Evolutionary conservation across 257 asterid species (phyloP).

Genomic region (Lycium ferocissimum): DNA sequence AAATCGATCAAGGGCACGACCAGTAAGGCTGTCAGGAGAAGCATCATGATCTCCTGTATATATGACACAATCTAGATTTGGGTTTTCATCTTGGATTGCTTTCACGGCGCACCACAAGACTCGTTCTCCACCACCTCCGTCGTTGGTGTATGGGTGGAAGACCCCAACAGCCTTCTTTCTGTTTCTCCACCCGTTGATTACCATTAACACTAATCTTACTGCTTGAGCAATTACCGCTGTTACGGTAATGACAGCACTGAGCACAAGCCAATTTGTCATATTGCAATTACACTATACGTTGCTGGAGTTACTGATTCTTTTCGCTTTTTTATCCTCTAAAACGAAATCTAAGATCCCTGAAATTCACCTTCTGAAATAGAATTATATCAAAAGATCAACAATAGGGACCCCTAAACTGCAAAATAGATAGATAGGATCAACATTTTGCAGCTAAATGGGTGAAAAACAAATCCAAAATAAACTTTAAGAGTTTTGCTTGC

Average conservation of each 20-base stretch:
- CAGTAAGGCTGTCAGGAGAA: slow-evolving; percentile 67
- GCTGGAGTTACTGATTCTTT: neutral
- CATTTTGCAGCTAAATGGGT: neutral
- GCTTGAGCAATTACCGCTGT: slow-evolving; percentile 27
- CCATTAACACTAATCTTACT: slow-evolving; percentile 28
- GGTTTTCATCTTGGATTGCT: slow-evolving; percentile 82
- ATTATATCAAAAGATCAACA: neutral
- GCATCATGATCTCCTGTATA: slow-evolving; percentile 92
- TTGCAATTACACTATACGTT: neutral
- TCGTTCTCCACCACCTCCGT: slow-evolving; percentile 99
- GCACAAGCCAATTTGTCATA: neutral
- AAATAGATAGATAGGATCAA: too few relatives aligned
- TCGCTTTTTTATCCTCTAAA: neutral
- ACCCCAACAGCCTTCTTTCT: slow-evolving; percentile 65
- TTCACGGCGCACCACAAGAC: slow-evolving; percentile 97
- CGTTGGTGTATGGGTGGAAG: slow-evolving; percentile 94
- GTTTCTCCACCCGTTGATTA: slow-evolving; percentile 47
- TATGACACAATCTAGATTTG: slow-evolving; percentile 77
- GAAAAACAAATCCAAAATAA: neutral
- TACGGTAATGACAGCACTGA: neutral
- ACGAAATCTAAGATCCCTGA: neutral
- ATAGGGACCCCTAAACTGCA: neutral
- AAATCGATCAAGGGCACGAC: slow-evolving; percentile 79
- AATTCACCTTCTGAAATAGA: neutral
- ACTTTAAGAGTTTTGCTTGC: neutral